Percentiles rank a stretch among this genome's conserved stretches.
These are phyloP conservation scores for Xylaria curta DNA, from an alignment of 495 filamentous ascomycete genomes.

Conservation along the genomic window DNA sequence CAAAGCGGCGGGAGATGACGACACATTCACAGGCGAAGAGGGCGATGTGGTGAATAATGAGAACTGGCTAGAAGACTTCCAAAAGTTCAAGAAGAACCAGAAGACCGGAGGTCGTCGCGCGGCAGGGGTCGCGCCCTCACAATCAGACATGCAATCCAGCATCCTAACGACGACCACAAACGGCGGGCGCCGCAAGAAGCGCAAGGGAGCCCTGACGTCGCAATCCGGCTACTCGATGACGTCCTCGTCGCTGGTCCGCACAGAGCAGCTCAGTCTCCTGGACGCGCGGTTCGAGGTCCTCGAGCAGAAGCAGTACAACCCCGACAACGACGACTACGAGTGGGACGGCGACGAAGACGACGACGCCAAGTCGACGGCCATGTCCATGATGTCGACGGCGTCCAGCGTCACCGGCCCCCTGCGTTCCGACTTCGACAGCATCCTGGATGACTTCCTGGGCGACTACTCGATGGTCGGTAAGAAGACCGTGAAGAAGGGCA, in stretches of 20 bases:
- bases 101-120: constrained; percentile 48
- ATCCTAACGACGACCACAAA: constrained; percentile 80
- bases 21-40: constrained; percentile 32
- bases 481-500: constrained; percentile 82
- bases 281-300: constrained; percentile 92
- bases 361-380: constrained; percentile 42
- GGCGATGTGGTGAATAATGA: constrained; percentile 58
- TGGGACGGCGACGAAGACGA: constrained; percentile 57
- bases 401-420: constrained; percentile 64
- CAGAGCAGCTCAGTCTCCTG: constrained; percentile 83
- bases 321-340: constrained; percentile 69
- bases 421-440: constrained; percentile 77
- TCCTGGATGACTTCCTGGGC: constrained; percentile 93
- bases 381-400: constrained; percentile 53
- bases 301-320: constrained; percentile 77
- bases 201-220: constrained; percentile 87
- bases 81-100: constrained; percentile 84
- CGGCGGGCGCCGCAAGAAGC: constrained; percentile 79
- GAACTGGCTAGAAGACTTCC: constrained; percentile 88
- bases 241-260: constrained; percentile 84
- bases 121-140: constrained; percentile 49
- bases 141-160: constrained; percentile 73
- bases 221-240: constrained; percentile 96
- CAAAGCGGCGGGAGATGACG: constrained; percentile 31
- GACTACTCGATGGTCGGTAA: constrained; percentile 78